A percentile compares a stretch with the other conserved stretches of the same genome.
phyloP scores from a whole-genome alignment of 2,329 filamentous ascomycete species.

The Neopestalotiopsis rosae region DNA sequence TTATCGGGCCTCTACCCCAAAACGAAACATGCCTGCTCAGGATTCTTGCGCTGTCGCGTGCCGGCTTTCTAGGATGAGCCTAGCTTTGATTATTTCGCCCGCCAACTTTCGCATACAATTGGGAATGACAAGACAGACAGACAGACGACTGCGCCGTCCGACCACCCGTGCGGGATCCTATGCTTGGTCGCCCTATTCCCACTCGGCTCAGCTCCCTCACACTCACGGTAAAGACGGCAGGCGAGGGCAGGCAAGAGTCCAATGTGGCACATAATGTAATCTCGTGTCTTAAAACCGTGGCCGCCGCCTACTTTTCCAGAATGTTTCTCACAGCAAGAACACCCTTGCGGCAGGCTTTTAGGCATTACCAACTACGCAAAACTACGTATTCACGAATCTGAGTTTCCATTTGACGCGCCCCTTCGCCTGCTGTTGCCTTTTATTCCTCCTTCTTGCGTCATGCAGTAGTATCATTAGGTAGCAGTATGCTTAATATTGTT shows the following conservation, averaged over 20 bases:
- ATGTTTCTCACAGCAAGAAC: background rate
- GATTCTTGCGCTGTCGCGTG: background rate
- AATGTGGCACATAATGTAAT: background rate
- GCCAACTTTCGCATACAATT: background rate
- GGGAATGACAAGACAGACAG: background rate
- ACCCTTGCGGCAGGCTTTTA: background rate
- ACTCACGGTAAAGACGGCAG: background rate
- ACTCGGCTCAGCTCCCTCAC: background rate
- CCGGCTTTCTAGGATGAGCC: background rate
- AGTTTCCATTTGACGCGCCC: background rate
- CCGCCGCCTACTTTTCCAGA: background rate
- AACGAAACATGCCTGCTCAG: background rate
- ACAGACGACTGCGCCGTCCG: background rate
- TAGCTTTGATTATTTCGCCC: background rate
- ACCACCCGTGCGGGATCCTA: background rate
- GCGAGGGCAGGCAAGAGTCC: background rate
- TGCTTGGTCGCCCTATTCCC: background rate
- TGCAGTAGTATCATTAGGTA: background rate
- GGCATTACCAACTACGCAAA: background rate
- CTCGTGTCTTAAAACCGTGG: background rate
- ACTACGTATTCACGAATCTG: background rate
- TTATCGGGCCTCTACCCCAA: background rate
- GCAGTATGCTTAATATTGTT: conserved; percentile 3
- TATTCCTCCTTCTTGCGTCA: background rate
- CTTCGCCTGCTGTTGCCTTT: background rate